Base-by-base conservation (phyloP, 768 basidiomycete species). In the Termitomyces sp. region DNA sequence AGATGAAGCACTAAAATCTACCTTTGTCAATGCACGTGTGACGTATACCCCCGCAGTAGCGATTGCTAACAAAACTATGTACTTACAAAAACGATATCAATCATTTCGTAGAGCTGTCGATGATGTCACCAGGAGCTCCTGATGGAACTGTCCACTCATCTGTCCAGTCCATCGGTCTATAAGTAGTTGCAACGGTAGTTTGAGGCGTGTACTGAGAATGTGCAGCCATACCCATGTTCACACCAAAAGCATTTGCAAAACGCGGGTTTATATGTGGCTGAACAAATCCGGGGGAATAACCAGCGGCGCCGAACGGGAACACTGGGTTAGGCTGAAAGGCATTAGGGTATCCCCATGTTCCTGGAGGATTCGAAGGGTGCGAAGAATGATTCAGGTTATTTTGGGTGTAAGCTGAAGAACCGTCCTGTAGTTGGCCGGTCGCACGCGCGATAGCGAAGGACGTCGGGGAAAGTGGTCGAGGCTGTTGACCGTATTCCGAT, bases 191-290 rank as follows among this genome's bases (percentile, higher is more conserved):
- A 54, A 45, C 14, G 43, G 36, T 51, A 20, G 33, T 51, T 60
- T 65, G 46, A 43, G 53, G 53, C 53, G 57, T 49, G 44, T 61
- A 60, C 36, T 63, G 65, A 43, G 48, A 48, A 43, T 60, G 63
- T 14, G 56, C 51, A 37, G 59, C 48, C 52, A 67, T 67, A 56
- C 66, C 71, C 59, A 80, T 59, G 49, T 77, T 74, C 56, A 85
- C 68, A 26, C 84, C 87, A 61, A 90, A 88, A 30, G 74, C 73
- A 33, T 82, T 80, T 14, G 89, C 88, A 70, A 93, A 92, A 12
- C 86, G 80, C 9, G 91, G 91, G 64, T 93, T 92, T 58, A 93
- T 92, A 65, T 93, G 91, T 6, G 91, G 91, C 62, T 91, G 88
- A n/a, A 91, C 76, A 39, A 67, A 69, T 4, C 56, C 60, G 59